Evolutionary conservation across 257 asterid genomes (phyloP).

Genomic region (Haberlea rhodopensis): DNA sequence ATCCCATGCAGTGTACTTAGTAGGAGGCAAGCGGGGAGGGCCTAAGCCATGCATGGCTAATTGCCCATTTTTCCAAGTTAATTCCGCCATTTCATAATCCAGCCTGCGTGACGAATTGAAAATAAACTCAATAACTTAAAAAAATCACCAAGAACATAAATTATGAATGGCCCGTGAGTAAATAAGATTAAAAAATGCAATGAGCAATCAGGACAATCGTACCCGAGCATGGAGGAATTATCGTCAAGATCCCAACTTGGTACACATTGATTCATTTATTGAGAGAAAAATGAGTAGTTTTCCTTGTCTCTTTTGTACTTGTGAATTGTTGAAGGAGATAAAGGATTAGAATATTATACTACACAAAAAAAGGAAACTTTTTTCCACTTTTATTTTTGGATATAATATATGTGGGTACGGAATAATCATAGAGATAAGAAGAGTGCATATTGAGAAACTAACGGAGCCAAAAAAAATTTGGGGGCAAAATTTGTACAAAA

Average conservation of each 20-base stretch:
- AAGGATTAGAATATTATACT: not conserved
- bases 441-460: not conserved
- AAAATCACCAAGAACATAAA: not conserved
- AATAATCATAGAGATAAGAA: not conserved
- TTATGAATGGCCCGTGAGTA: conserved; percentile 24
- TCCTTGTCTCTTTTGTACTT: not conserved
- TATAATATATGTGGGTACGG: not conserved
- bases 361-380: not conserved
- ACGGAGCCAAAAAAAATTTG: too few relatives aligned
- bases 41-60: conserved; percentile 64
- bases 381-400: too few relatives aligned
- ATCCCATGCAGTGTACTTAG: conserved; percentile 44
- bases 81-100: conserved; percentile 62
- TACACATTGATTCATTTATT: conserved; percentile 61
- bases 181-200: conserved; percentile 21
- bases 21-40: conserved; percentile 39
- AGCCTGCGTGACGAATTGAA: conserved; percentile 31
- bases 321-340: not conserved
- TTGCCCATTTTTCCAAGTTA: conserved; percentile 75
- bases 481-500: too few relatives aligned
- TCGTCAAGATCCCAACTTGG: conserved; percentile 68
- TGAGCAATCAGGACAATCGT: conserved; percentile 16
- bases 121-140: too few relatives aligned
- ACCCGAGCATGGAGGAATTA: conserved; percentile 19
- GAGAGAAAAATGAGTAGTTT: too few relatives aligned